These are phyloP conservation scores for Lichtheimia ornata DNA, from an alignment of 371 early-diverging fungal genomes.

Conservation along the genomic window DNA sequence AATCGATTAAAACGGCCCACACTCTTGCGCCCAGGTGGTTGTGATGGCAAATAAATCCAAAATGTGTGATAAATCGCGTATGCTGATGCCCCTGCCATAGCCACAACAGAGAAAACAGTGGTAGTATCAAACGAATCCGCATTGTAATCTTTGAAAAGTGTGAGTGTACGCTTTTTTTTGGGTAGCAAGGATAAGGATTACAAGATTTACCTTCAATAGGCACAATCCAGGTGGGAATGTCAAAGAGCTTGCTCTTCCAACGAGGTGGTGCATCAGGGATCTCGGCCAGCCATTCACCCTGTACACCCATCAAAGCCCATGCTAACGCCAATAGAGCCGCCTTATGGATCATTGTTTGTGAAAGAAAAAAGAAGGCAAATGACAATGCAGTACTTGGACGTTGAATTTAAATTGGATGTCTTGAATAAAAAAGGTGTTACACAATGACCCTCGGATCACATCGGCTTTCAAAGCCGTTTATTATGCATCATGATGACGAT, in stretches of 20 bases:
- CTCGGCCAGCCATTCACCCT: background rate
- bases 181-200: background rate
- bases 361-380: too few relatives aligned
- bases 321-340: background rate
- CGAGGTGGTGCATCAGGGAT: slow-evolving; percentile 4
- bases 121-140: background rate
- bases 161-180: background rate
- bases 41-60: background rate
- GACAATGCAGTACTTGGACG: too few relatives aligned
- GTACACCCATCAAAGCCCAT: background rate
- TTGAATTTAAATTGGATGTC: too few relatives aligned
- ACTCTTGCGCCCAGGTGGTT: background rate
- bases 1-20: slow-evolving; percentile 5
- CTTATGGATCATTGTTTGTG: too few relatives aligned
- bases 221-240: background rate
- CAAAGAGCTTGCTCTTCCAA: background rate
- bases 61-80: background rate
- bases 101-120: background rate
- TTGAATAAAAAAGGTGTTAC: too few relatives aligned
- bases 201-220: background rate
- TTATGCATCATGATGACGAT: too few relatives aligned
- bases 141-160: background rate
- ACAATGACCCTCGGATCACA: too few relatives aligned
- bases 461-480: too few relatives aligned
- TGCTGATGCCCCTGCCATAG: background rate